A percentile compares a stretch with the other conserved stretches of the same genome.
Evolutionary conservation across 1,139 yeast genomes (phyloP).

Genomic region (Geotrichum klebahnii): DNA sequence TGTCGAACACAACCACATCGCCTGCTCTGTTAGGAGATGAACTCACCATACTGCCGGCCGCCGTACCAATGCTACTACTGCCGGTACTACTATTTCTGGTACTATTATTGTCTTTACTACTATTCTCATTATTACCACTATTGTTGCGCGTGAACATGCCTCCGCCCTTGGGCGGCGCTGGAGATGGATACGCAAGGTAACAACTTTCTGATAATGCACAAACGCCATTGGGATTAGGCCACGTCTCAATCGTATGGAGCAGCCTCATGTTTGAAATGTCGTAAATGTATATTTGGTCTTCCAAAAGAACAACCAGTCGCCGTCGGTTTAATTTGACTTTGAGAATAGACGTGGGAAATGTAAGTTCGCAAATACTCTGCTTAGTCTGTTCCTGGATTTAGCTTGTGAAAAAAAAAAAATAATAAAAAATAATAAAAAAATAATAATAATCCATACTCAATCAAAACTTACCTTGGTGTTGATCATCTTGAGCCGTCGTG

Average conservation of each 20-base stretch:
- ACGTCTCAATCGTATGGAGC: constrained; percentile 81
- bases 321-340: constrained; percentile 72
- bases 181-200: constrained; percentile 84
- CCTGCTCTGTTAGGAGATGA: constrained; percentile 51
- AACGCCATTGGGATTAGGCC: constrained; percentile 54
- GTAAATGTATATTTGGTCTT: constrained; percentile 82
- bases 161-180: too few species aligned
- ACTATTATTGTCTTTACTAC: too few species aligned
- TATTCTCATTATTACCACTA: too few species aligned
- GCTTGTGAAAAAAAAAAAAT: too few species aligned
- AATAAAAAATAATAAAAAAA: background rate
- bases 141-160: too few species aligned
- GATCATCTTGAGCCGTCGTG: constrained; percentile 72
- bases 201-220: constrained; percentile 61
- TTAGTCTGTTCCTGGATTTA: too few species aligned
- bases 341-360: constrained; percentile 80
- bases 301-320: constrained; percentile 70
- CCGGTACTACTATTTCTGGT: too few species aligned
- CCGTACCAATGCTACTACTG: constrained; percentile 44
- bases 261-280: constrained; percentile 85
- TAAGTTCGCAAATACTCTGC: constrained; percentile 74
- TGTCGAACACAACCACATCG: constrained; percentile 85
- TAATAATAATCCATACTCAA: background rate
- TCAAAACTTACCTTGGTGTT: constrained; percentile 60
- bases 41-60: constrained; percentile 23